Percentiles rank a stretch among this genome's conserved stretches.
Conservation (phyloP, 2,329 filamentous ascomycete genomes). For the Iodosphaeria phyllophila region DNA sequence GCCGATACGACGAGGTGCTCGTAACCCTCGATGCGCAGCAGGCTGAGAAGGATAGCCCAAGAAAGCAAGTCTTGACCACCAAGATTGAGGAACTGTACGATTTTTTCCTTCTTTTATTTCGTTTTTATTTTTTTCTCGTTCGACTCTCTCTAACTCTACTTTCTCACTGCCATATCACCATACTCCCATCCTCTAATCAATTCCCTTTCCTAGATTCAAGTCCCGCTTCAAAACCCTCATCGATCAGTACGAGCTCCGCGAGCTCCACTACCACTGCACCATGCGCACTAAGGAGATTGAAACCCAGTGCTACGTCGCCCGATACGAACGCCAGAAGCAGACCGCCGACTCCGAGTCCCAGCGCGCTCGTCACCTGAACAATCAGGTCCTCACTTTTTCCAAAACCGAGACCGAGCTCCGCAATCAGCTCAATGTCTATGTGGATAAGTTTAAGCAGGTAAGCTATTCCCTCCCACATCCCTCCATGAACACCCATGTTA, state of each 20-base stretch:
- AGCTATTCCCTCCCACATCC: slow-evolving; percentile 14
- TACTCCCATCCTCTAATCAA: not conserved
- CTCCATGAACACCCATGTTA: slow-evolving; percentile 5
- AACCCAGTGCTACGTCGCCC: slow-evolving; percentile 77
- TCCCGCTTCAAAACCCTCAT: slow-evolving; percentile 84
- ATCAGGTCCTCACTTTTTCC: slow-evolving; percentile 85
- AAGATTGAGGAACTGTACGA: slow-evolving; percentile 78
- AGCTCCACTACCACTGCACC: slow-evolving; percentile 81
- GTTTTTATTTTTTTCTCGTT: no score
- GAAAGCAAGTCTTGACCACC: slow-evolving; percentile 64
- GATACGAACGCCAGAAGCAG: slow-evolving; percentile 80
- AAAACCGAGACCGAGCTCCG: slow-evolving; percentile 89
- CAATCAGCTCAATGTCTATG: slow-evolving; percentile 93
- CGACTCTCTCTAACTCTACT: no score
- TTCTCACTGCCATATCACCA: not conserved
- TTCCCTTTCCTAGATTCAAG: slow-evolving; percentile 47
- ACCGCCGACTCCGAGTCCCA: slow-evolving; percentile 63
- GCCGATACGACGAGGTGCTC: slow-evolving; percentile 63
- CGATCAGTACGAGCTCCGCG: slow-evolving; percentile 90
- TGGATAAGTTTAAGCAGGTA: slow-evolving; percentile 99
- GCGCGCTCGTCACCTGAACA: slow-evolving; percentile 69
- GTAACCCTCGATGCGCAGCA: slow-evolving; percentile 78
- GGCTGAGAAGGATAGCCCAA: slow-evolving; percentile 66
- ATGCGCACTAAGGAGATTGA: slow-evolving; percentile 92
- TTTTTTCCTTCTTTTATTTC: no score